Base-by-base conservation (phyloP, 805 yeast genomes). In the Lachancea kluyveri region DNA sequence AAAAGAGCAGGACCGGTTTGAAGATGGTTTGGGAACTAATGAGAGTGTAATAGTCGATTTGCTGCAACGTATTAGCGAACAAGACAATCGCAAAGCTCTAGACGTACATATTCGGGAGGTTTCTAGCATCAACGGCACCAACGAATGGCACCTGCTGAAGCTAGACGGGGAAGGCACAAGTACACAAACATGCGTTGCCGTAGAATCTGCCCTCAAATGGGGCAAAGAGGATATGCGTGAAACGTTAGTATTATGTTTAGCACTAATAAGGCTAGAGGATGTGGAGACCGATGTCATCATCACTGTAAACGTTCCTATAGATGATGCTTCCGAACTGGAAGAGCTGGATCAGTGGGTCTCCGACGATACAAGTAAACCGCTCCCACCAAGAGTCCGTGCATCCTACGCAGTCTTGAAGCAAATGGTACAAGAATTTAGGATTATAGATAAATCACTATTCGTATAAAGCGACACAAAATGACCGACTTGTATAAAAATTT, bases 31-130 rank as follows among this genome's bases (percentile, higher is more conserved):
- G 28, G 56, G 57, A 24, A 44, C 57, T 28, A 72, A 77, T 32
- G 75, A 70, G 42, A 70, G 81, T 11, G 51, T 80, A 7, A 75
- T 81, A n/a, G 49, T 81, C 12, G 92, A 81, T 40, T 52, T 81
- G 10, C 54, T 81, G 40, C 84, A 81, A 42, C 45, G 59, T 16
- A 72, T 74, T 0, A 63, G 58, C 1, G 61, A 56, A 1, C 46
- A 40, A 0, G 62, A 60, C 13, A 66, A 64, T 11, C 38, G 36
- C 0, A 49, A 57, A 5, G 78, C 80, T 0, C 48, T 78, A 14
- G 46, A 58, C 5, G 63, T 58, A 21, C 90, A 82, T 54, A 44
- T 79, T 21, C 58, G 62, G 8, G 92, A 80, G 42, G 59, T 80
- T 13, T 54, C 70, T 3, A 58, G 54, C 3, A 43, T 70, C 29